Percentiles rank a stretch among this genome's conserved stretches.
These are phyloP conservation scores for Podila epicladia DNA, from an alignment of 192 early-diverging fungal genomes.

Conservation along the genomic window DNA sequence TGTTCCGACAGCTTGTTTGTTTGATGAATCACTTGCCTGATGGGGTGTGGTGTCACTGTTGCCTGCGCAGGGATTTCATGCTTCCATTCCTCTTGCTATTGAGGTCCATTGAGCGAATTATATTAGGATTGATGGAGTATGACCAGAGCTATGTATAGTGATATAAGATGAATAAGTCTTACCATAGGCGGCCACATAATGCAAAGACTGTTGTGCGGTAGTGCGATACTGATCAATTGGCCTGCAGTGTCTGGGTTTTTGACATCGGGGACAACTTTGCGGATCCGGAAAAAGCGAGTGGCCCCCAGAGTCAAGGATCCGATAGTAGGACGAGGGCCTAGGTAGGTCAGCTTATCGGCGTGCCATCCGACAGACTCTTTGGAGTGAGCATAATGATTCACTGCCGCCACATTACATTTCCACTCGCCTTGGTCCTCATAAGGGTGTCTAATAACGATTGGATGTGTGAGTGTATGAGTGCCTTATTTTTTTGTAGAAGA, in stretches of 20 bases:
- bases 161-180: not conserved
- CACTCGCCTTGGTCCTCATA: constrained; percentile 52
- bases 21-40: constrained; percentile 9
- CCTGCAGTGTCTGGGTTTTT: constrained; percentile 38
- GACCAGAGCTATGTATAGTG: too few relatives aligned
- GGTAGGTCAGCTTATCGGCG: constrained; percentile 52
- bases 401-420: constrained; percentile 55
- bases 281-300: constrained; percentile 54
- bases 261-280: constrained; percentile 43
- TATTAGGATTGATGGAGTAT: not conserved
- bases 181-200: constrained; percentile 58
- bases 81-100: constrained; percentile 53
- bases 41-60: constrained; percentile 44
- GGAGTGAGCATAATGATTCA: constrained; percentile 52
- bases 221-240: constrained; percentile 46
- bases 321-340: constrained; percentile 54
- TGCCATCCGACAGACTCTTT: constrained; percentile 58
- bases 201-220: constrained; percentile 55
- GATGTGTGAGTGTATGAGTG: not conserved
- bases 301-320: constrained; percentile 53
- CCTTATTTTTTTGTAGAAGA: not conserved
- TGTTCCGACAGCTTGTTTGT: too few relatives aligned
- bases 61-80: constrained; percentile 49
- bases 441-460: constrained; percentile 18
- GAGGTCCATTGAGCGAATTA: not conserved